Conservation (phyloP, 208 protist species). For the Acanthamoeba healyi region DNA sequence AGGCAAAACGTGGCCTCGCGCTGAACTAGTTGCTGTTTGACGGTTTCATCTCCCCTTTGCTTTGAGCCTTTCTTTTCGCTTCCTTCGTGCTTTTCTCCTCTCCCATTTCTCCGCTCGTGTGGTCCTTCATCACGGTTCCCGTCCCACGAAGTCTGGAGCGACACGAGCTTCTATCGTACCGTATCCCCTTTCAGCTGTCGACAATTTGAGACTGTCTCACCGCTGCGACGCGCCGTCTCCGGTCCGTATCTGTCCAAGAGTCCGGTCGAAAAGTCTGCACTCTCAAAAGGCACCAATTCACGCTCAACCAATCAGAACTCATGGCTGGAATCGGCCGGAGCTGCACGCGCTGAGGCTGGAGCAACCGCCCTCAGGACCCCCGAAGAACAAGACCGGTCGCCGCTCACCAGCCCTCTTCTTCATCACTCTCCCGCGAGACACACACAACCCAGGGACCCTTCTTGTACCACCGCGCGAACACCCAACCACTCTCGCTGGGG, state of each 20-base stretch:
- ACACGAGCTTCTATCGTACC: background rate
- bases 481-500: background rate
- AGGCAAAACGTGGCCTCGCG: background rate
- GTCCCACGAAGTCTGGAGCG: background rate
- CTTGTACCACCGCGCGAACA: background rate
- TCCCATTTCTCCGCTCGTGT: background rate
- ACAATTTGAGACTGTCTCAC: background rate
- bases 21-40: no score
- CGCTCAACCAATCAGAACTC: background rate
- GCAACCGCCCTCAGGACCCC: slow-evolving; percentile 2
- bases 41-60: background rate
- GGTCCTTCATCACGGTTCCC: background rate
- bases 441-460: slow-evolving; percentile 15
- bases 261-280: background rate
- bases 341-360: background rate
- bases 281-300: background rate
- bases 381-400: background rate
- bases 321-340: background rate
- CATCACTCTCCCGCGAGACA: slow-evolving; percentile 21
- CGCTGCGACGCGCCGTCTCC: background rate
- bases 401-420: background rate
- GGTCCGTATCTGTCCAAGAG: background rate
- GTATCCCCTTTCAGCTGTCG: background rate
- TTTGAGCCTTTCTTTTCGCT: background rate
- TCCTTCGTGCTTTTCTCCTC: slow-evolving; percentile 16